Evolutionary conservation across 208 protist genomes (phyloP).

Genomic region (Acanthamoeba sp.): DNA sequence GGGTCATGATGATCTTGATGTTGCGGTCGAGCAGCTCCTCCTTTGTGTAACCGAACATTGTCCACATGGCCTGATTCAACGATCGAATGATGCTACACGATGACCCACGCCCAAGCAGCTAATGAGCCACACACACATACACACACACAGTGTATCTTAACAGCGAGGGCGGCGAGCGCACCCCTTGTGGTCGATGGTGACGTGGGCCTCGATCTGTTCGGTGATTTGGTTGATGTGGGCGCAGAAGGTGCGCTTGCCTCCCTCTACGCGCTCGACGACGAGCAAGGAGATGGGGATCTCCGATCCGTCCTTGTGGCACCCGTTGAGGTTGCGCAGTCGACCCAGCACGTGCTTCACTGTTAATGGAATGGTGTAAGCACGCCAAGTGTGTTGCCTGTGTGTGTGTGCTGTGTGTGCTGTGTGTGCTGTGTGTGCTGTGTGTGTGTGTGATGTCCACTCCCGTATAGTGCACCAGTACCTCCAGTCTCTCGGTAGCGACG

Average conservation of each 20-base stretch:
- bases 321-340: conserved; percentile 32
- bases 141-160: too few species aligned
- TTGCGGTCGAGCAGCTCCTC: conserved; percentile 41
- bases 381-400: too few species aligned
- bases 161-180: neutral
- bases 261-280: conserved; percentile 31
- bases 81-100: neutral
- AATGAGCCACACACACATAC: neutral
- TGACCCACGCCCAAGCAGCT: too few species aligned
- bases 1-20: conserved; percentile 59
- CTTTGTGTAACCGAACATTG: conserved; percentile 34
- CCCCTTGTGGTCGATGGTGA: conserved; percentile 65
- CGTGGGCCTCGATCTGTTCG: conserved; percentile 48
- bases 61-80: conserved; percentile 14
- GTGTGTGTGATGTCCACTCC: too few species aligned
- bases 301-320: conserved; percentile 18
- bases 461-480: too few species aligned
- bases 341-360: conserved; percentile 16
- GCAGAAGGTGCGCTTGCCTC: conserved; percentile 20
- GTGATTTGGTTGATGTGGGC: conserved; percentile 61
- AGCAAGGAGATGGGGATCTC: conserved; percentile 33
- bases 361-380: too few species aligned
- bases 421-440: too few species aligned
- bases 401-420: too few species aligned
- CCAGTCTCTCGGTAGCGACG: conserved; percentile 4